Conservation (phyloP, 139 green algal genomes). For the Chara braunii region DNA sequence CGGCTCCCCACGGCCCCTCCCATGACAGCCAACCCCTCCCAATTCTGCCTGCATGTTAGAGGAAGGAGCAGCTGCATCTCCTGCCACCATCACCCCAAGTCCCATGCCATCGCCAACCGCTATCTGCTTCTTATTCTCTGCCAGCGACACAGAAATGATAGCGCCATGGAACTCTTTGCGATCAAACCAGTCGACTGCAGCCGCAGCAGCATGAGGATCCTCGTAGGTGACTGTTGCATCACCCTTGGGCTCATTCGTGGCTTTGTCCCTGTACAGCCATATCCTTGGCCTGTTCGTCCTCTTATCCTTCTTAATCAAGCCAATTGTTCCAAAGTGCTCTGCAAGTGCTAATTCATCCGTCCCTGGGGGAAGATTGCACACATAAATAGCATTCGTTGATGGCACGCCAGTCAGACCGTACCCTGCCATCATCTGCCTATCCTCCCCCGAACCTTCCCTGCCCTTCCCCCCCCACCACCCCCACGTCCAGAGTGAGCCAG, state of each 20-base stretch:
- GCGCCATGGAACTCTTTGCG: conserved; percentile 18
- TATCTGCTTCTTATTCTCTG: conserved; percentile 1
- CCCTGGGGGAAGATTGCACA: conserved; percentile 31
- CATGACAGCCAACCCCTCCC: no score
- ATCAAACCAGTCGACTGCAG: conserved; percentile 39
- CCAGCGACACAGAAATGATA: conserved; percentile 12
- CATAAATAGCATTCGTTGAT: conserved; percentile 26
- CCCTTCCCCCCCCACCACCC: no score
- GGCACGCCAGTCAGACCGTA: no score
- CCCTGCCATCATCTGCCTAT: no score
- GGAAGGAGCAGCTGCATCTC: no score
- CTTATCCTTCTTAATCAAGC: conserved; percentile 39
- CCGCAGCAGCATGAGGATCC: conserved; percentile 23
- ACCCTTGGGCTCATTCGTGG: conserved; percentile 34
- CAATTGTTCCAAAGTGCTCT: conserved; percentile 37
- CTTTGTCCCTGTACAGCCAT: conserved; percentile 34
- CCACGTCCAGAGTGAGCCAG: no score
- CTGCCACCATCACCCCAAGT: no score
- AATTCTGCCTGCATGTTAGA: no score
- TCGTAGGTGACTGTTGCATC: conserved; percentile 38
- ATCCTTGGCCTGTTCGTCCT: conserved; percentile 26
- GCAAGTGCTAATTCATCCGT: conserved; percentile 11
- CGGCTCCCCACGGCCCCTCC: no score
- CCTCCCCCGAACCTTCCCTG: no score
- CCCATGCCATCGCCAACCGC: background rate